Conservation (phyloP, 345 rosid genomes). For the Acer yangbiense region DNA sequence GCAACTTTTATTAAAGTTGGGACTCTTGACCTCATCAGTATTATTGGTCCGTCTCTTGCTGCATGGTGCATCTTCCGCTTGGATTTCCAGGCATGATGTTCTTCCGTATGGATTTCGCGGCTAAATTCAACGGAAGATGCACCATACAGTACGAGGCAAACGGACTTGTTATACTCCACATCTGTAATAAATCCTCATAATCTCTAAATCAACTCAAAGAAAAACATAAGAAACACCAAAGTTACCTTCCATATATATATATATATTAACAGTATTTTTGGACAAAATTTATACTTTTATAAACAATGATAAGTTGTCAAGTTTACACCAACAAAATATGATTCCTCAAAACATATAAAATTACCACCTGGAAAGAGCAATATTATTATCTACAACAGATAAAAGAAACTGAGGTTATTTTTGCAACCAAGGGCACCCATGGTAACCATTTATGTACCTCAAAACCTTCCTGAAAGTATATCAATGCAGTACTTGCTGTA, state of each 20-base stretch:
- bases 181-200: background rate
- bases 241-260: background rate
- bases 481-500: conserved; percentile 38
- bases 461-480: conserved; percentile 10
- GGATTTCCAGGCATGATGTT: no score
- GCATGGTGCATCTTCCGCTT: no score
- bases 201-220: background rate
- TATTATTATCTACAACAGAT: conserved; percentile 13
- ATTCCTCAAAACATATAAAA: background rate
- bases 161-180: background rate
- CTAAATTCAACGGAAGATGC: background rate
- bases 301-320: background rate
- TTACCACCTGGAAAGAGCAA: background rate
- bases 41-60: no score
- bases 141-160: background rate
- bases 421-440: background rate
- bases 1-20: no score
- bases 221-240: background rate
- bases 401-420: conserved; percentile 1
- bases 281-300: background rate
- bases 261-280: background rate
- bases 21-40: no score
- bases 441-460: conserved; percentile 18
- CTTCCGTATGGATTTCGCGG: no score
- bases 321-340: conserved; percentile 19